Base-by-base conservation (phyloP, 2,329 filamentous ascomycete genomes). In the Colletotrichum sp. region DNA sequence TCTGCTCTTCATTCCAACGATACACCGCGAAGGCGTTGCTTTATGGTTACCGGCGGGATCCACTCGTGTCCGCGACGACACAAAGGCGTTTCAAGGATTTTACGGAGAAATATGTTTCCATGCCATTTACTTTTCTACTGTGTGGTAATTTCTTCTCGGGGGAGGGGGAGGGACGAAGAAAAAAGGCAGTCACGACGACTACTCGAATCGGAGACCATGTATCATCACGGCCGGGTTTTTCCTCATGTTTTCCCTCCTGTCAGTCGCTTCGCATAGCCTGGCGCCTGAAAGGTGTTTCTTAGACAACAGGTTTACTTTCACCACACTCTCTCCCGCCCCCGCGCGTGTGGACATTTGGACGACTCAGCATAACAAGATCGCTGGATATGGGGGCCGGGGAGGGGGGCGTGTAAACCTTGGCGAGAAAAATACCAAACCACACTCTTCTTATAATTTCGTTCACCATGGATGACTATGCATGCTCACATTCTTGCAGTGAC, bases 1-100 rank as follows among this genome's bases (percentile, higher is more conserved):
- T 30, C 4, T 59, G 26, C n/a, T 62, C 21, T 4, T 61, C 21
- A 24, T 24, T 75, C 58, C n/a, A 55, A 75, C 28, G 73, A 75
- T 75, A 75, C 73, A 75, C 73, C 73, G 69, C 73, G 43, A 52
- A 64, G 73, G 73, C 73, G 73, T 75, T 75, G 73, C 38, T 68
- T 75, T 75, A 65, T 55, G 28, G 48, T 14, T 43, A 36, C 34
- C 4, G 43, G 24, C 21, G n/a, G 30, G 58, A 21, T 38, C 14
- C 28, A 13, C 16, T 64, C 2, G 24, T 21, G 66, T 69, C 28
- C 14, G n/a, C 66, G 6, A 28, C 59, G 13, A 7, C 32, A n/a
- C 32, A 13, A 24, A 24, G 73, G 73, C 73, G 73, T 73, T 63
- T 63, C 5, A 24, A 16, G 66, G 32, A 5, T 3, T 36, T 26